Evolutionary conservation across 768 basidiomycete genomes (phyloP).

Genomic region (Phanerodontia chrysosporium): DNA sequence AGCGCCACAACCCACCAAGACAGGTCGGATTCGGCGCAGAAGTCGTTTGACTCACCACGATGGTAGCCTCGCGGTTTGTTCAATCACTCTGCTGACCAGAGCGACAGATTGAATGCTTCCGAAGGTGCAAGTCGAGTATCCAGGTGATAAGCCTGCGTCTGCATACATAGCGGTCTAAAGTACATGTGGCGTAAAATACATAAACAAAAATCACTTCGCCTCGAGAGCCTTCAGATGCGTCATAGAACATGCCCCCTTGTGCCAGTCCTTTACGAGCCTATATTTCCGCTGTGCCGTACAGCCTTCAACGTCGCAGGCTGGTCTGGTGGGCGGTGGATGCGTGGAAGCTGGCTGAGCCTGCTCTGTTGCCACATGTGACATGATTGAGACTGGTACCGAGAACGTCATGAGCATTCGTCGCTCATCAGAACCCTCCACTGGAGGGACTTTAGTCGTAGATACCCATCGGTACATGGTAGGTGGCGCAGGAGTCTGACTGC

Average conservation of each 20-base stretch:
- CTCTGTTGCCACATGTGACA: conserved; percentile 14
- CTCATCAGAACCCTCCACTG: conserved; percentile 10
- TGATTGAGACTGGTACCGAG: conserved; percentile 43
- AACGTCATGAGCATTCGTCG: conserved; percentile 45
- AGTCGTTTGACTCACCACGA: too few species aligned
- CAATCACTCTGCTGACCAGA: too few species aligned
- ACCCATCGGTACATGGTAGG: conserved; percentile 74
- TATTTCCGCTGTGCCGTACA: conserved; percentile 58
- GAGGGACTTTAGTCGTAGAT: conserved; percentile 44
- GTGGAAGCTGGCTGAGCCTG: neutral
- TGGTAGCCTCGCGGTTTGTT: too few species aligned
- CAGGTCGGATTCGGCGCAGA: too few species aligned
- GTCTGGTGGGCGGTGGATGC: neutral
- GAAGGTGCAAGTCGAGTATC: too few species aligned
- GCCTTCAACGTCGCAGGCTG: conserved; percentile 52
- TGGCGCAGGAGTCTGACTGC: conserved; percentile 19
- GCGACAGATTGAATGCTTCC: too few species aligned
- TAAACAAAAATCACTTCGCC: conserved; percentile 11
- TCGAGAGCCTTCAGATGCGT: conserved; percentile 58
- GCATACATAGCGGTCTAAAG: neutral
- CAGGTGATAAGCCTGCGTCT: neutral
- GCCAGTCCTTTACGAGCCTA: conserved; percentile 59
- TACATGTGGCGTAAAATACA: neutral
- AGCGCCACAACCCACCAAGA: too few species aligned
- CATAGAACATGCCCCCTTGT: conserved; percentile 64